These are phyloP conservation scores for Termitomyces sp. DNA, from an alignment of 768 basidiomycete genomes.

Conservation along the genomic window DNA sequence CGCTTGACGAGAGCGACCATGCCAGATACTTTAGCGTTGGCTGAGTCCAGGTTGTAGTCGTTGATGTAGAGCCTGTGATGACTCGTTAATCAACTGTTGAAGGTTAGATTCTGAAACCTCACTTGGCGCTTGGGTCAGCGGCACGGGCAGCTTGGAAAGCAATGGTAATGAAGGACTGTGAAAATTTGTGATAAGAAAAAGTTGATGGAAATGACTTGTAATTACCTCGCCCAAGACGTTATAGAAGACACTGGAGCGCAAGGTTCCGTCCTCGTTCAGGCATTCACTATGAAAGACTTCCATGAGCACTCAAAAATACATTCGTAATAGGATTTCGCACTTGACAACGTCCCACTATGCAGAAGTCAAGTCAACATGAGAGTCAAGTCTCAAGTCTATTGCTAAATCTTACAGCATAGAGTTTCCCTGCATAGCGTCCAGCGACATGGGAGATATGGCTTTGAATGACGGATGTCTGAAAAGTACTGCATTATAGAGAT, in stretches of 20 bases:
- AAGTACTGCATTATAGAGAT: not conserved
- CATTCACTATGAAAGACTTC: not conserved
- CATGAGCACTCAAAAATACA: not conserved
- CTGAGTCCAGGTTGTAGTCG: conserved; percentile 45
- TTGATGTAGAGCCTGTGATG: conserved; percentile 29
- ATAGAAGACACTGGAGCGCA: conserved; percentile 41
- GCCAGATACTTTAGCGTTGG: conserved; percentile 38
- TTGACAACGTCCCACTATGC: not conserved
- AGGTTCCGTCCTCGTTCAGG: conserved; percentile 34
- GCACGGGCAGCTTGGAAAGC: conserved; percentile 45
- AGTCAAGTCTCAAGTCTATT: not conserved
- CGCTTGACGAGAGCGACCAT: conserved; percentile 33
- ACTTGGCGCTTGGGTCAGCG: conserved; percentile 45
- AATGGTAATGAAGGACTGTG: conserved; percentile 39
- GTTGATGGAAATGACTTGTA: too few species aligned
- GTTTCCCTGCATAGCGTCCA: conserved; percentile 40
- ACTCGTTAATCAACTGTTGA: not conserved
- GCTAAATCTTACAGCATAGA: conserved; percentile 26
- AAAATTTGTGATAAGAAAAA: conserved; percentile 1
- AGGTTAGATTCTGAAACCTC: not conserved
- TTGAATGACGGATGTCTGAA: conserved; percentile 35
- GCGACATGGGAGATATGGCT: conserved; percentile 41
- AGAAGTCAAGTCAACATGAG: not conserved
- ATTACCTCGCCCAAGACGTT: conserved; percentile 40
- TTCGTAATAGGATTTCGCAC: not conserved